phyloP scores from a whole-genome alignment of 805 yeast genomes.

The Metschnikowia proteae region DNA sequence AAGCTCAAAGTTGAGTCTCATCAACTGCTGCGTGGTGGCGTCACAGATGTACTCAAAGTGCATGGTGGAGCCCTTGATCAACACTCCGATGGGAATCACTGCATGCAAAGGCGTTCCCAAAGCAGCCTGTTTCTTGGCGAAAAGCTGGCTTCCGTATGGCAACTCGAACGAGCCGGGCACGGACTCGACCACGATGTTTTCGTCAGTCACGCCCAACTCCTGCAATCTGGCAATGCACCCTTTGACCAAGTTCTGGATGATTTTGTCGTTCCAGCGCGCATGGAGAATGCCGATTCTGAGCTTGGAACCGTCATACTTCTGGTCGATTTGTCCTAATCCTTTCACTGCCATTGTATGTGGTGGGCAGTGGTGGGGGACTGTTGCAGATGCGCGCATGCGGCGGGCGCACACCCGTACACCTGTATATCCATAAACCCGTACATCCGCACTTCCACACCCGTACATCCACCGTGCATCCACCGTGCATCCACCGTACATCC shows the following conservation, averaged over 20 bases:
- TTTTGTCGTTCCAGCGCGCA: conserved; percentile 88
- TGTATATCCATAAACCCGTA: background rate
- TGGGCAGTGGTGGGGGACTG: background rate
- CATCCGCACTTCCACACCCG: too few relatives aligned
- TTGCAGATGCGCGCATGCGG: background rate
- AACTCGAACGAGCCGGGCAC: conserved; percentile 96
- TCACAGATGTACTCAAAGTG: conserved; percentile 98
- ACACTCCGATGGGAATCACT: conserved; percentile 87
- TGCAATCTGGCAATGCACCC: conserved; percentile 66
- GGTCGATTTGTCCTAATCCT: conserved; percentile 75
- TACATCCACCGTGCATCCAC: too few relatives aligned
- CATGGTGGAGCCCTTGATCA: conserved; percentile 96
- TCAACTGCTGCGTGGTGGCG: conserved; percentile 76
- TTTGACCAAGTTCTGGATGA: conserved; percentile 73
- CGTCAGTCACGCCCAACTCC: conserved; percentile 66
- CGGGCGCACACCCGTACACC: background rate
- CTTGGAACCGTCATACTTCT: conserved; percentile 59
- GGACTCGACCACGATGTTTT: conserved; percentile 73
- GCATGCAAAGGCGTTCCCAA: conserved; percentile 64
- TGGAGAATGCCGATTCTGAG: conserved; percentile 83
- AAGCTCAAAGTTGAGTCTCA: conserved; percentile 71
- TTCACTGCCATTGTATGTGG: conserved; percentile 60
- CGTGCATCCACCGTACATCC: too few relatives aligned
- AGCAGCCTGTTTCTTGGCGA: conserved; percentile 42
- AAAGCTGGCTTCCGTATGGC: conserved; percentile 70